Conservation (phyloP, 83 land plant genomes). For the Thuja plicata region DNA sequence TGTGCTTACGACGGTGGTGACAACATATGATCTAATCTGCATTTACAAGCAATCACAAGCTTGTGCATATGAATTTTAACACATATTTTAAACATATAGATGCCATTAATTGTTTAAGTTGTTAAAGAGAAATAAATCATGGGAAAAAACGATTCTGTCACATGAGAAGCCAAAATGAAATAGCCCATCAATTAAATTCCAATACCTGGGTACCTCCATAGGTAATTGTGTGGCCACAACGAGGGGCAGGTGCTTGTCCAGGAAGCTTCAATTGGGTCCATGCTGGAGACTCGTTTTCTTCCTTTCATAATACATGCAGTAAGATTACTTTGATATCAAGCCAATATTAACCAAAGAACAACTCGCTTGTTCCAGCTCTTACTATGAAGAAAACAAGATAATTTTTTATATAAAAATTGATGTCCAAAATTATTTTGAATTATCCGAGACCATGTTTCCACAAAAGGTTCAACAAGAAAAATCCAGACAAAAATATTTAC, state of each 20-base stretch:
- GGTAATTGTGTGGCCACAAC: conserved; percentile 94
- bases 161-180: background rate
- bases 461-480: background rate
- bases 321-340: background rate
- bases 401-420: background rate
- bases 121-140: background rate
- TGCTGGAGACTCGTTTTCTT: conserved; percentile 90
- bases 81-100: background rate
- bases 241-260: conserved; percentile 89
- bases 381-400: background rate
- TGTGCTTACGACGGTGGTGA: background rate
- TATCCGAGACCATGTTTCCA: background rate
- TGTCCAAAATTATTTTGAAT: background rate
- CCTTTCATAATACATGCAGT: conserved; percentile 55
- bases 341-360: background rate
- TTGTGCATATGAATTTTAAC: background rate
- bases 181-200: background rate
- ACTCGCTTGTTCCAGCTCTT: background rate
- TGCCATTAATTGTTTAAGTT: background rate
- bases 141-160: background rate
- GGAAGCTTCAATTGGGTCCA: conserved; percentile 98
- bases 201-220: conserved; percentile 84
- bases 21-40: background rate
- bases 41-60: background rate
- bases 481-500: background rate